Evolutionary conservation across 2,329 filamentous ascomycete genomes (phyloP).

Genomic region (Cyphellophora attinorum): DNA sequence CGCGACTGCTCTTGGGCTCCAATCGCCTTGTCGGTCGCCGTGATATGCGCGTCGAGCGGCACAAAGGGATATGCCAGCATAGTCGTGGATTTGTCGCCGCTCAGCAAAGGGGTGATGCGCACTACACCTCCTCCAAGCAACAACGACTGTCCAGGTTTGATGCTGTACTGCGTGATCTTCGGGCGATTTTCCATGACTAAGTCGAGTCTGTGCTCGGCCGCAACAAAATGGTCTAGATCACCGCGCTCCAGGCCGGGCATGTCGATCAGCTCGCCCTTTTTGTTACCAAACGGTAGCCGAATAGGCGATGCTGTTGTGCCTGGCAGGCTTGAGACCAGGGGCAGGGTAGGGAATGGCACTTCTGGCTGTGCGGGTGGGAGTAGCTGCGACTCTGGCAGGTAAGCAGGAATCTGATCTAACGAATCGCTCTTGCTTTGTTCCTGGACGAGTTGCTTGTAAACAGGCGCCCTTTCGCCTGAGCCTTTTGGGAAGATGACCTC

Average conservation of each 20-base stretch:
- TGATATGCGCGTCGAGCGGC: constrained; percentile 65
- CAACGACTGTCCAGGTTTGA: constrained; percentile 71
- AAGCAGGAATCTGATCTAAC: constrained; percentile 2
- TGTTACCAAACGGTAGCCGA: constrained; percentile 72
- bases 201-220: constrained; percentile 52
- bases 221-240: constrained; percentile 61
- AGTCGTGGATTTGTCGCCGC: constrained; percentile 12
- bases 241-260: constrained; percentile 75
- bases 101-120: constrained; percentile 62
- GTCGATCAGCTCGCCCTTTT: constrained; percentile 85
- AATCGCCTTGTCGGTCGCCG: constrained; percentile 68
- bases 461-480: constrained; percentile 37
- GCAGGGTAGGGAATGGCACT: constrained; percentile 71
- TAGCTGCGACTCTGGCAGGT: constrained; percentile 36
- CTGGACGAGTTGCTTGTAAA: constrained; percentile 23
- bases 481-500: constrained; percentile 79
- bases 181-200: constrained; percentile 73
- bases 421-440: constrained; percentile 13
- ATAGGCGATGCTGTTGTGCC: constrained; percentile 95
- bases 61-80: constrained; percentile 75
- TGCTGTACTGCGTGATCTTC: constrained; percentile 59
- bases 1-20: constrained; percentile 58
- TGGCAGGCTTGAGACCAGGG: constrained; percentile 73
- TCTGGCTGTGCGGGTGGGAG: constrained; percentile 69
- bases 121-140: constrained; percentile 79